Evolutionary conservation across 2,329 filamentous ascomycete species (phyloP).

Genomic region (Diaporthe helianthi): DNA sequence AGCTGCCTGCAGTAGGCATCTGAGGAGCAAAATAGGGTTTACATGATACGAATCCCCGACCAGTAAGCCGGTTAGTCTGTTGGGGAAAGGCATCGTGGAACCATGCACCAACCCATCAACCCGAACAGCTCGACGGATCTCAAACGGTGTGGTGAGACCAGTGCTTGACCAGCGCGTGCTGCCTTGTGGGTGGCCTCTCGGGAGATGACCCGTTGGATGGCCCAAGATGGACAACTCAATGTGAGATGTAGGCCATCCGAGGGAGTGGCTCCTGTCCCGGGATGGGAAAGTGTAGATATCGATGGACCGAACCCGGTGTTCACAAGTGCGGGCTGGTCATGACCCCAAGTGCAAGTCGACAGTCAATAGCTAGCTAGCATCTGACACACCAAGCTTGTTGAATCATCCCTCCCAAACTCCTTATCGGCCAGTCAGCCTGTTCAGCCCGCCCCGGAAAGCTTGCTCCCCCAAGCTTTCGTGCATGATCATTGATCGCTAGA

Average conservation of each 20-base stretch:
- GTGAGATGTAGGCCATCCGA: background rate
- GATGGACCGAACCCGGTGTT: background rate
- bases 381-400: conserved; percentile 10
- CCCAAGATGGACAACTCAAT: background rate
- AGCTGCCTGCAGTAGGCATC: conserved; percentile 6
- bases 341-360: background rate
- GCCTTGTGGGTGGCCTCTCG: background rate
- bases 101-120: conserved; percentile 1
- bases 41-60: conserved; percentile 11
- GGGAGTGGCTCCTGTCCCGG: background rate
- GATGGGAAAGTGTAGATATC: background rate
- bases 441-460: conserved; percentile 15
- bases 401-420: conserved; percentile 2
- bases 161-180: background rate
- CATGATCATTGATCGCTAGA: background rate
- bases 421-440: too few species aligned
- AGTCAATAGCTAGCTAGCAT: background rate
- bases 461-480: background rate
- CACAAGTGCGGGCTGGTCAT: background rate
- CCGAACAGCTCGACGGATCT: conserved; percentile 14
- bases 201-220: background rate
- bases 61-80: conserved; percentile 4
- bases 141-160: background rate
- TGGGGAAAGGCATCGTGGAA: conserved; percentile 15
- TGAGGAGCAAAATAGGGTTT: conserved; percentile 20